A percentile compares a stretch with the other conserved stretches of the same genome.
Conservation (phyloP, 352 stramenopile species). For the Blastocystis sp. region DNA sequence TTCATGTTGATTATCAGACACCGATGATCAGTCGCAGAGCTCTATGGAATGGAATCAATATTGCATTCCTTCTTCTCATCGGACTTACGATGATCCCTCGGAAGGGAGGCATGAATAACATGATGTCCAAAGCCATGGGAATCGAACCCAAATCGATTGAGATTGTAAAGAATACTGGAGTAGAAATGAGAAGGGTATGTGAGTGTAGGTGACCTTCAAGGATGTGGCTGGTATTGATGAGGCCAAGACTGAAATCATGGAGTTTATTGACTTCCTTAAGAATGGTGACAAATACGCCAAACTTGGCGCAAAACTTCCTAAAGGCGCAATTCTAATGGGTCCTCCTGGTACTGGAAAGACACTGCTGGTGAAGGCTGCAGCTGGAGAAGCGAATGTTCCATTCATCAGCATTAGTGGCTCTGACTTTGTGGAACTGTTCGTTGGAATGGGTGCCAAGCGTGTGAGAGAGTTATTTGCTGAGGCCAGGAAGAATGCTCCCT, state of each 20-base stretch:
- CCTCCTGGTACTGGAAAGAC: constrained; percentile 92
- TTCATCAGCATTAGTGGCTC: constrained; percentile 82
- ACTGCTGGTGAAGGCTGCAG: constrained; percentile 89
- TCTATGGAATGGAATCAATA: constrained; percentile 83
- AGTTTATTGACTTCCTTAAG: constrained; percentile 96
- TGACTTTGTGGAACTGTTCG: constrained; percentile 99
- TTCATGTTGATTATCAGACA: constrained; percentile 89
- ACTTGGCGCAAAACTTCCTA: constrained; percentile 39
- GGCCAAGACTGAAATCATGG: constrained; percentile 96
- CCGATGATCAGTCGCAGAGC: constrained; percentile 81
- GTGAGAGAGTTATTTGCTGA: constrained; percentile 71
- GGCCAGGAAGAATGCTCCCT: constrained; percentile 80
- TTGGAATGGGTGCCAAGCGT: constrained; percentile 90
- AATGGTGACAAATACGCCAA: constrained; percentile 68
- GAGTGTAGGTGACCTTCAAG: constrained; percentile 76
- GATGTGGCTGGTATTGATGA: constrained; percentile 93
- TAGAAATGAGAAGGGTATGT: constrained; percentile 72
- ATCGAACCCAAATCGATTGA: constrained; percentile 83
- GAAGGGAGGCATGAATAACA: constrained; percentile 82
- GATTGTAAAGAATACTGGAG: constrained; percentile 69
- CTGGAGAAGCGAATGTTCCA: constrained; percentile 89
- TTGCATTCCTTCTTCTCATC: constrained; percentile 84
- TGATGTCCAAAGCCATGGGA: constrained; percentile 87
- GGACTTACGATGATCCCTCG: constrained; percentile 85
- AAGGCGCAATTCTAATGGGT: constrained; percentile 77